Base-by-base conservation (phyloP, 2,329 filamentous ascomycete species). In the Ophiostoma himal-ulmi region DNA sequence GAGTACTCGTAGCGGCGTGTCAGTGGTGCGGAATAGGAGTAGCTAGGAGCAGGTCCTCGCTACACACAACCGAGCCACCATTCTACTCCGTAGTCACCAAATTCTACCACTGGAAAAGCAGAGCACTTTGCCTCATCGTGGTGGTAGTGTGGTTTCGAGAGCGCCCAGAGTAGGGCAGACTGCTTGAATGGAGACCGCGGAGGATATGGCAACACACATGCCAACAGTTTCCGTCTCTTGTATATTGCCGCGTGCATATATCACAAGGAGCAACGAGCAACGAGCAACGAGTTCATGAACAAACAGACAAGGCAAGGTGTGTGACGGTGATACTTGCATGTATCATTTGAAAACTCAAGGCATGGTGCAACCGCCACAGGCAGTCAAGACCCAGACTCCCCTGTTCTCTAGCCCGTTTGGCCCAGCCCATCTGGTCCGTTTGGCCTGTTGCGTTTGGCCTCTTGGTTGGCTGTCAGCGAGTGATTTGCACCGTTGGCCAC, bases 121-220 rank as follows among this genome's bases (percentile, higher is more conserved):
- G 5, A 48, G 17, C 44, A 20, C 44, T 20, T 48, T 48, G 44
- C 44, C 17, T 20, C 44, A 48, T 48, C 44, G 44, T 48, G 44
- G 44, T 48, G 20, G 44, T 20, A 48, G 44, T 57, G 44, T 57
- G 10, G 52, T 57, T 57, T 57, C 2, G 52, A 57, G 52, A 30
- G 52, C 52, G 52, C 52, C 17, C 11, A 57, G 52, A 57, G 52
- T 57, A 57, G 52, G 52, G 52, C 52, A 57, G 52, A 57, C n/a
- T 26, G 17, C 52, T 57, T 57, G 52, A 11, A 57, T 57, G 52
- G 52, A n/a, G 20, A 57, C 11, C 22, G 52, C 22, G n/a, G 17
- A 57, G 52, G 22, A 26, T 57, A 14, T 57, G 52, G 11, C 22
- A 10, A 22, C n/a, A 11, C 10, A 7, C n/a, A 57, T 57, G 52